These are phyloP conservation scores for Rhinocladiella mackenziei DNA, from an alignment of 2,329 filamentous ascomycete species.

Conservation along the genomic window DNA sequence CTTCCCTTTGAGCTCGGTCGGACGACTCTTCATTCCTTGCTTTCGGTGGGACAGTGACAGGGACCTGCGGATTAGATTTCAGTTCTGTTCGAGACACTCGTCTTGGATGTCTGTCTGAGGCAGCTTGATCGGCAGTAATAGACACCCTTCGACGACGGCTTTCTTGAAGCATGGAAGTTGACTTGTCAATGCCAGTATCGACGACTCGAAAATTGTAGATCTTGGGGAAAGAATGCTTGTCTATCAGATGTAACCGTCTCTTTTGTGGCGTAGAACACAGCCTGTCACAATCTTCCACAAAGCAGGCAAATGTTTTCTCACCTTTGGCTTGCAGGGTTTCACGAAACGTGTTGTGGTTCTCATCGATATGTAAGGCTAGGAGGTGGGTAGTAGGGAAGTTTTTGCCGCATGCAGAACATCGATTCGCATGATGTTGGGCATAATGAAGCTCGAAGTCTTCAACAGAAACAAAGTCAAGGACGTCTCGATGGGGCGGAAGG, in stretches of 20 bases:
- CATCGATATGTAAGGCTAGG: constrained; percentile 78
- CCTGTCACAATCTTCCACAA: constrained; percentile 81
- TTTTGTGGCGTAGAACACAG: constrained; percentile 81
- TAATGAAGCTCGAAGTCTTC: constrained; percentile 87
- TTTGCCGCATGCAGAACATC: constrained; percentile 76
- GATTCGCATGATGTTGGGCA: constrained; percentile 71
- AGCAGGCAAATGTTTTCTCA: constrained; percentile 86
- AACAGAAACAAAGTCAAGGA: constrained; percentile 67
- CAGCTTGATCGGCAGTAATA: constrained; percentile 34
- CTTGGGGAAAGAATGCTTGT: constrained; percentile 88
- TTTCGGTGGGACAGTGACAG: constrained; percentile 4
- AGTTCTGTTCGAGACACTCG: constrained; percentile 6
- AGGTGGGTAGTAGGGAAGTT: constrained; percentile 86
- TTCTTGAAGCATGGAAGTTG: constrained; percentile 71
- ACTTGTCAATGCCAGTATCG: constrained; percentile 79
- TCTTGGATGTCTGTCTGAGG: constrained; percentile 31
- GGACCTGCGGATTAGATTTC: constrained; percentile 7
- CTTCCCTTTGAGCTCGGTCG: not conserved
- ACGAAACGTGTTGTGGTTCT: constrained; percentile 80
- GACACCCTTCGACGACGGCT: constrained; percentile 35
- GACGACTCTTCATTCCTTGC: not conserved
- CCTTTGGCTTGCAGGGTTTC: constrained; percentile 70
- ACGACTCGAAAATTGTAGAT: constrained; percentile 86
- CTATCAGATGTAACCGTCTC: constrained; percentile 79
- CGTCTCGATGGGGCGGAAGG: constrained; percentile 71